phyloP scores from a whole-genome alignment of 192 early-diverging fungal species.

The Podochytrium sp. region DNA sequence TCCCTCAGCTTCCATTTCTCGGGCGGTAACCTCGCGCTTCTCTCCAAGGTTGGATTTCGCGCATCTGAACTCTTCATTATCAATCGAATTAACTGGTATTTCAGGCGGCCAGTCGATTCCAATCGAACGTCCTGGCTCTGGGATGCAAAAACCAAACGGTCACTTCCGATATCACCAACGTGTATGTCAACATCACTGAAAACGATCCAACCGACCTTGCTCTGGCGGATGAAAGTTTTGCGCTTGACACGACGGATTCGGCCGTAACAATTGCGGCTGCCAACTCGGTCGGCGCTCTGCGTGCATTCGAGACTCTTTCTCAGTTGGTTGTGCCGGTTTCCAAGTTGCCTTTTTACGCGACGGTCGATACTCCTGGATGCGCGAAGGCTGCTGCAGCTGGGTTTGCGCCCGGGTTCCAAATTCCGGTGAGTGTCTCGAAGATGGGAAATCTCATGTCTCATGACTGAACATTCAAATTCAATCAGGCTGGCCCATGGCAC shows the following conservation, averaged over 20 bases:
- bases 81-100: neutral
- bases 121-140: neutral
- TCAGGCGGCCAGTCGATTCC: neutral
- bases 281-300: conserved; percentile 70
- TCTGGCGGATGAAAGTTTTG: conserved; percentile 13
- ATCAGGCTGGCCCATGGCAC: neutral
- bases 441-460: neutral
- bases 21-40: neutral
- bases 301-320: conserved; percentile 72
- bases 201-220: conserved; percentile 37
- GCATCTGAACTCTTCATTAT: neutral
- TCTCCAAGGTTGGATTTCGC: neutral
- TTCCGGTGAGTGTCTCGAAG: conserved; percentile 2
- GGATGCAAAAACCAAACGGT: neutral
- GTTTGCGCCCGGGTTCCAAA: neutral
- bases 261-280: conserved; percentile 50
- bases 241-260: neutral
- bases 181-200: neutral
- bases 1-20: neutral
- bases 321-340: conserved; percentile 56
- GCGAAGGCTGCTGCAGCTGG: neutral
- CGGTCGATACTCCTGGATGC: conserved; percentile 65
- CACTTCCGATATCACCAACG: neutral
- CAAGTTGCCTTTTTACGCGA: neutral
- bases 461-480: no score